These are phyloP conservation scores for Mangifera indica DNA, from an alignment of 345 rosid genomes.

Conservation along the genomic window DNA sequence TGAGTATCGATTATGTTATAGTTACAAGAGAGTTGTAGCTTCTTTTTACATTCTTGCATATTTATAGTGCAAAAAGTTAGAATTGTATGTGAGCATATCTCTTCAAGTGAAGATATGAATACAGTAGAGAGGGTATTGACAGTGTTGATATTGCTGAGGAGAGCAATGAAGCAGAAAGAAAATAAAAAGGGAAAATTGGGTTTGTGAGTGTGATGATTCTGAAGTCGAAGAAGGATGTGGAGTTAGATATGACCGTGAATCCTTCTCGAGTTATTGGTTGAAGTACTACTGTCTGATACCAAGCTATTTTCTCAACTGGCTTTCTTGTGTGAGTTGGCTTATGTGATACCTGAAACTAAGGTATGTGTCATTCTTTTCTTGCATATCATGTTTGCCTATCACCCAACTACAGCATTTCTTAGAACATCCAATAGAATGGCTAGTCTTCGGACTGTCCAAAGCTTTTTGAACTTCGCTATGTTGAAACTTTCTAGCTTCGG, in stretches of 20 bases:
- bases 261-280: conserved; percentile 54
- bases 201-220: conserved; percentile 37
- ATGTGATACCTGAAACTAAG: conserved; percentile 67
- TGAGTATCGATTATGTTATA: too few species aligned
- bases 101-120: conserved; percentile 32
- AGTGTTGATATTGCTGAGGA: conserved; percentile 24
- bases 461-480: background rate
- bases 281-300: conserved; percentile 60
- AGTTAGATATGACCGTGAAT: conserved; percentile 37
- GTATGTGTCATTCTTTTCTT: conserved; percentile 25
- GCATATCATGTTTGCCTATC: background rate
- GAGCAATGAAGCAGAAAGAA: conserved; percentile 29
- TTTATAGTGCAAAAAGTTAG: too few species aligned
- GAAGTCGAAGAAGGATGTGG: conserved; percentile 36
- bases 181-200: conserved; percentile 66
- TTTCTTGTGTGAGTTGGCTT: conserved; percentile 81
- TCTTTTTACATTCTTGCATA: too few species aligned
- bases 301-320: conserved; percentile 74
- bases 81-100: too few species aligned
- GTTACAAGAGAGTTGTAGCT: too few species aligned
- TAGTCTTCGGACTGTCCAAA: background rate
- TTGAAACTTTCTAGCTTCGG: background rate
- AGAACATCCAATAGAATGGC: background rate
- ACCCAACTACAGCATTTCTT: background rate
- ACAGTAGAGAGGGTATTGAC: conserved; percentile 26